Evolutionary conservation across 2,329 filamentous ascomycete species (phyloP).

Genomic region (Fonsecaea multimorphosa): DNA sequence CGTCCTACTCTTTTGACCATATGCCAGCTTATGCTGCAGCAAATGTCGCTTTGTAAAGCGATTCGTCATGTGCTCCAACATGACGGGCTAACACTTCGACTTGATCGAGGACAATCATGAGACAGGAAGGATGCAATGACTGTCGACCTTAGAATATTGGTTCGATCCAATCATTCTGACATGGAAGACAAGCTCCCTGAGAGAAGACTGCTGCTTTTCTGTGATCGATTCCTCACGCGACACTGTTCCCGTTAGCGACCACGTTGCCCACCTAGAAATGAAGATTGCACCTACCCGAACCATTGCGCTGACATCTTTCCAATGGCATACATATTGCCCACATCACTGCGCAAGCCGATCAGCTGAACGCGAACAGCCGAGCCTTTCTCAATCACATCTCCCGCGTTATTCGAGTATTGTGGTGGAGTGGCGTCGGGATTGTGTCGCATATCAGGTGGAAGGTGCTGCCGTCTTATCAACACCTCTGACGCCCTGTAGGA

Average conservation of each 20-base stretch:
- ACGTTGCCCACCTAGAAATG: neutral
- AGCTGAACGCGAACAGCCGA: constrained; percentile 94
- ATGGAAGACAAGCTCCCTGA: neutral
- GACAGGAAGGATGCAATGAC: neutral
- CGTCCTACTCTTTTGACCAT: neutral
- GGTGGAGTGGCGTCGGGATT: constrained; percentile 96
- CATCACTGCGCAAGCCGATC: constrained; percentile 89
- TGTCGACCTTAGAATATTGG: neutral
- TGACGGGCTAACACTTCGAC: neutral
- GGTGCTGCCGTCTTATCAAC: constrained; percentile 52
- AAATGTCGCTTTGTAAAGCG: neutral
- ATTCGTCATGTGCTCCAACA: neutral
- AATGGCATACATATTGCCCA: constrained; percentile 94
- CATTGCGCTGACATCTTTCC: constrained; percentile 87
- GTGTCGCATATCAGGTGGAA: constrained; percentile 89
- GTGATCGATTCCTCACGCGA: constrained; percentile 11
- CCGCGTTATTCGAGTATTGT: constrained; percentile 89
- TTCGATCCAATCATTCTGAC: neutral
- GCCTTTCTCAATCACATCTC: constrained; percentile 90
- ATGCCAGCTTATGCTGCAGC: neutral
- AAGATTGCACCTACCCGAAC: constrained; percentile 49
- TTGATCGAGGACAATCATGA: neutral
- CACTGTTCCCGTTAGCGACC: constrained; percentile 14
- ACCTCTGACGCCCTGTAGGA: constrained; percentile 10
- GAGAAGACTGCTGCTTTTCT: neutral